Conservation (phyloP, 1,284 basidiomycete species). For the Xerocomus amazonicus region DNA sequence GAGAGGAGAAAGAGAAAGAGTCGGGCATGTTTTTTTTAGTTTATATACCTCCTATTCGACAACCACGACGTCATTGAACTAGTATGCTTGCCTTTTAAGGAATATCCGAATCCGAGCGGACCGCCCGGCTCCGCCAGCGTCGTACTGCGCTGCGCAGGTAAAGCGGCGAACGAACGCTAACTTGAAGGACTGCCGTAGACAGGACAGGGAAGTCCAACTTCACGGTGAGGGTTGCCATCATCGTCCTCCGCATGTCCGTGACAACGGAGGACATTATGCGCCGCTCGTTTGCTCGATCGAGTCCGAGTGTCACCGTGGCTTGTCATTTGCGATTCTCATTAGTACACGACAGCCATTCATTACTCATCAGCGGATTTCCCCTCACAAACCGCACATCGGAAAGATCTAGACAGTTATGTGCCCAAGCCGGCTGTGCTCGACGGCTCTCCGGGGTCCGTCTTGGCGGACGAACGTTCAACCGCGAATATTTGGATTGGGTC, state of each 20-base stretch:
- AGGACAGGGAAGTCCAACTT: no score
- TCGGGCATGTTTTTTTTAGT: not conserved
- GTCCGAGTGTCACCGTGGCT: not conserved
- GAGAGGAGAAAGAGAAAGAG: not conserved
- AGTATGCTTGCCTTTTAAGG: slow-evolving; percentile 13
- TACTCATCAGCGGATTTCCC: not conserved
- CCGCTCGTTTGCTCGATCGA: not conserved
- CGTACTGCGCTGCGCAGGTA: no score
- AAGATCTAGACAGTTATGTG: not conserved
- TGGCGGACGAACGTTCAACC: slow-evolving; percentile 10
- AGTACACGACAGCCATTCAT: not conserved
- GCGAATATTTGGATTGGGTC: slow-evolving; percentile 12
- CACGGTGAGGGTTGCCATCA: not conserved
- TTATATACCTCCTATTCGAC: slow-evolving; percentile 16
- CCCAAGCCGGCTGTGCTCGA: not conserved
- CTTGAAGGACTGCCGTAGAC: no score
- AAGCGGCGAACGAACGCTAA: no score
- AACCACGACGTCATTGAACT: slow-evolving; percentile 16
- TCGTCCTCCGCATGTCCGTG: not conserved
- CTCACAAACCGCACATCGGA: not conserved
- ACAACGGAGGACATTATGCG: not conserved
- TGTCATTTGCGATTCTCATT: not conserved
- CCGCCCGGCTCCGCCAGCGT: no score
- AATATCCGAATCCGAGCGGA: slow-evolving; percentile 1
- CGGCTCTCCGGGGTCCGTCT: slow-evolving; percentile 14